Evolutionary conservation across 2,329 filamentous ascomycete species (phyloP).

Genomic region (Phialophora expanda): DNA sequence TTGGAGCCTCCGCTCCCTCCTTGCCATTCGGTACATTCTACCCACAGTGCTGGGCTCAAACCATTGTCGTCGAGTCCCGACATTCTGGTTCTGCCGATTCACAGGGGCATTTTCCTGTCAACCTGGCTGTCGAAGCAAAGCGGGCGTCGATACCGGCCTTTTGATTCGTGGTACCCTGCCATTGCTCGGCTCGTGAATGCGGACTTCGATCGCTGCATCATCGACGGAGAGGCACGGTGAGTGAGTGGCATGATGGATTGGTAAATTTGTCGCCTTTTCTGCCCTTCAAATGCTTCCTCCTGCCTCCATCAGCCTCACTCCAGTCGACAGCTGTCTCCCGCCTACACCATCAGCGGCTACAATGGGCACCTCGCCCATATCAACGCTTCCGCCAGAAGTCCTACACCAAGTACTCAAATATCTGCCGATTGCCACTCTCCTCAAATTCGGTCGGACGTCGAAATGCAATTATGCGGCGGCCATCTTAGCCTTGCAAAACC

Average conservation of each 20-base stretch:
- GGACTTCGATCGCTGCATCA: neutral
- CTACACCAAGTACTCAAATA: slow-evolving; percentile 43
- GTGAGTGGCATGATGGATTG: slow-evolving; percentile 1
- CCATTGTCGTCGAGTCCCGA: slow-evolving; percentile 23
- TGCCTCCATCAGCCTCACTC: neutral
- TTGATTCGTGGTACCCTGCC: slow-evolving; percentile 9
- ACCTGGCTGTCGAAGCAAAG: neutral
- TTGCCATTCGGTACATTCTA: slow-evolving; percentile 1
- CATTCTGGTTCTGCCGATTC: slow-evolving; percentile 17
- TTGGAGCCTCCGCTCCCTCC: neutral
- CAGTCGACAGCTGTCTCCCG: neutral
- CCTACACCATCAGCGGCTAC: neutral
- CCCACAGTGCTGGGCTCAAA: neutral
- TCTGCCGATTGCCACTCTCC: slow-evolving; percentile 42
- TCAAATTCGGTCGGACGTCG: slow-evolving; percentile 45
- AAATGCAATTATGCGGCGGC: slow-evolving; percentile 42
- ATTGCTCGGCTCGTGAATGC: slow-evolving; percentile 9
- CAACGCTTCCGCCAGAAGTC: slow-evolving; percentile 43
- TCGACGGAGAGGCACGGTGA: neutral
- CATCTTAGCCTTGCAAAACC: slow-evolving; percentile 40
- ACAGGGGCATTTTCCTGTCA: neutral
- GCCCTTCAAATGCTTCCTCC: neutral
- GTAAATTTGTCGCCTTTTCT: neutral
- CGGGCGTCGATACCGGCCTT: neutral
- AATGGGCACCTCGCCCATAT: slow-evolving; percentile 13